Evolutionary conservation across 257 asterid genomes (phyloP).

Genomic region (Solanum appendiculatum): DNA sequence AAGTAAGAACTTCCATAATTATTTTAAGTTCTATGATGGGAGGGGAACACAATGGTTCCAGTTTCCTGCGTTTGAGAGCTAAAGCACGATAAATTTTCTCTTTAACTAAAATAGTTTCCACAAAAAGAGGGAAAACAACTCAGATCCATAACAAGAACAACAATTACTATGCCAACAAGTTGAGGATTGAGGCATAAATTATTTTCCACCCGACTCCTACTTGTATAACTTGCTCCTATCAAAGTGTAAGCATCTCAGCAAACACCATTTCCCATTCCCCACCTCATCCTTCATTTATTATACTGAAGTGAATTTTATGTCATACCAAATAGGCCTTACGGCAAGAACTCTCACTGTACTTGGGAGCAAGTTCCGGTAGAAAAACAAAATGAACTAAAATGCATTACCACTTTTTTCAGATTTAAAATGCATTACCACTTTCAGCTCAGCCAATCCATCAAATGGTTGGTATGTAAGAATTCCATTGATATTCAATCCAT

Average conservation of each 20-base stretch:
- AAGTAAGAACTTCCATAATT: neutral
- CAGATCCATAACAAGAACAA: neutral
- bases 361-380: neutral
- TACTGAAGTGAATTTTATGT: neutral
- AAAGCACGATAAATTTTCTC: neutral
- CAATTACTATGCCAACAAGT: neutral
- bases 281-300: neutral
- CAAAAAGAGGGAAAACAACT: neutral
- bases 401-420: conserved; percentile 44
- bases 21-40: neutral
- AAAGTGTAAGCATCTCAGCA: neutral
- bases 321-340: neutral
- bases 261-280: neutral
- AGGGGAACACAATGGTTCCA: neutral
- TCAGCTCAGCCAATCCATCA: conserved; percentile 72
- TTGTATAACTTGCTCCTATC: neutral
- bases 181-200: neutral
- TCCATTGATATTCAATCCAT: conserved; percentile 38
- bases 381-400: neutral
- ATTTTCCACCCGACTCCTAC: neutral
- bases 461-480: conserved; percentile 72
- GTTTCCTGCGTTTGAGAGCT: neutral
- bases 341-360: neutral
- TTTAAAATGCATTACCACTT: conserved; percentile 43
- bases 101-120: neutral